Conservation (phyloP, 2,329 filamentous ascomycete species). For the Exophiala oligosperma region DNA sequence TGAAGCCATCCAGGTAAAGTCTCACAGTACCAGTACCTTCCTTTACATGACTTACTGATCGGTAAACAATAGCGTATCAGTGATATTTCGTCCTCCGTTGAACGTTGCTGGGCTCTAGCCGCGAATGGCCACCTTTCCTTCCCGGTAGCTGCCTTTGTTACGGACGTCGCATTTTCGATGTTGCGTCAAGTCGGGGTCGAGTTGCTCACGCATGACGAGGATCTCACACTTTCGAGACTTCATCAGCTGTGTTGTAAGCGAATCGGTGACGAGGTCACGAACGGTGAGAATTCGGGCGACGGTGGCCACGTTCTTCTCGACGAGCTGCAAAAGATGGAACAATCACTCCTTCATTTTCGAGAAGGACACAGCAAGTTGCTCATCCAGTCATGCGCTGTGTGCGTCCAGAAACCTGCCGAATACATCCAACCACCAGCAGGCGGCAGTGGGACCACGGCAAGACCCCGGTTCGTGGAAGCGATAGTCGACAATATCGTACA, state of each 20-base stretch:
- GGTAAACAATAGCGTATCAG: conserved; percentile 10
- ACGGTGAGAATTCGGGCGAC: neutral
- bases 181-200: conserved; percentile 23
- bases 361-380: conserved; percentile 7
- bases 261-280: neutral
- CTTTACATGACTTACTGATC: conserved; percentile 4
- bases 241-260: conserved; percentile 11
- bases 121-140: conserved; percentile 24
- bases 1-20: conserved; percentile 26
- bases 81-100: conserved; percentile 17
- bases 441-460: neutral
- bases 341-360: conserved; percentile 12
- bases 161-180: conserved; percentile 28
- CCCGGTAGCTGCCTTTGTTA: conserved; percentile 28
- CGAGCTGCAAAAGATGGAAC: conserved; percentile 17
- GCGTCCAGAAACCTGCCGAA: conserved; percentile 22
- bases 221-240: conserved; percentile 18
- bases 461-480: conserved; percentile 7
- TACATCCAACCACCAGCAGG: conserved; percentile 9
- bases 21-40: neutral
- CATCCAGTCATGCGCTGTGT: conserved; percentile 11
- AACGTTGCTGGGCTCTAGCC: conserved; percentile 27
- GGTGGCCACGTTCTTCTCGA: conserved; percentile 5
- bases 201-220: conserved; percentile 22
- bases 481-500: conserved; percentile 30